Evolutionary conservation across 331 rosid genomes (phyloP), one percentile per base, ranked within the genome.

Genomic region (Erythrophleum ivorense): DNA sequence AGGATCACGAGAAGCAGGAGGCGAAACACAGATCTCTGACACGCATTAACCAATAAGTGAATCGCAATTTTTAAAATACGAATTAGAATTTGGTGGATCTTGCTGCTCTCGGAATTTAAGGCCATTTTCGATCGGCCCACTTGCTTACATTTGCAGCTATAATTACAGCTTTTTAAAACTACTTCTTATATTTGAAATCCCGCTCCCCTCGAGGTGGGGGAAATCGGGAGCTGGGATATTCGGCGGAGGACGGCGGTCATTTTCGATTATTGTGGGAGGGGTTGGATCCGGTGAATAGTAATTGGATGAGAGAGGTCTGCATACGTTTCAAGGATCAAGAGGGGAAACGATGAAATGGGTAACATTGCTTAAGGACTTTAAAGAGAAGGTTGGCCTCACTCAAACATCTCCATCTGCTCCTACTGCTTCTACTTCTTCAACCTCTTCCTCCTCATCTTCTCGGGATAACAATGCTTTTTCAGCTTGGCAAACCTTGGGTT

Each of bases 331-430:
- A 88, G 82, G 90, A 87, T 91, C 90, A 80, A 87, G 50, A 78
- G 87, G 92, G 82, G 85, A 78, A 93, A 91, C 97, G 84, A 97
- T 97, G 99, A 97, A 94, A 94, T 97, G 99, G 99, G 94, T 66
- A 72, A 77, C 97, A 87, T 94, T 97, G 97, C 92, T 97, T 85
- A 97, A 91, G 94, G 99, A 97, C 89, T 88, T 97, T 79, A 97
- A 89, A 90, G 99, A 97, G 94, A 97, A 92, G 95, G 99, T 97
- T 85, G 98, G 99, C 48, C 83, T 97, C 41, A 89, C 92, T 90
- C 95, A 91, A 78, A 78, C 97, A 41, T 86, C 95, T 43, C 65
- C 94, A 16, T 29, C 92, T 57, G 18, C 91, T 18, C 6, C 74
- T 31, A n/a, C 85, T 21, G 21, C 82, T 46, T 60, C 73, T 71